These are phyloP conservation scores for Hemileccinum impolitum DNA, from an alignment of 768 basidiomycete species.

Conservation along the genomic window DNA sequence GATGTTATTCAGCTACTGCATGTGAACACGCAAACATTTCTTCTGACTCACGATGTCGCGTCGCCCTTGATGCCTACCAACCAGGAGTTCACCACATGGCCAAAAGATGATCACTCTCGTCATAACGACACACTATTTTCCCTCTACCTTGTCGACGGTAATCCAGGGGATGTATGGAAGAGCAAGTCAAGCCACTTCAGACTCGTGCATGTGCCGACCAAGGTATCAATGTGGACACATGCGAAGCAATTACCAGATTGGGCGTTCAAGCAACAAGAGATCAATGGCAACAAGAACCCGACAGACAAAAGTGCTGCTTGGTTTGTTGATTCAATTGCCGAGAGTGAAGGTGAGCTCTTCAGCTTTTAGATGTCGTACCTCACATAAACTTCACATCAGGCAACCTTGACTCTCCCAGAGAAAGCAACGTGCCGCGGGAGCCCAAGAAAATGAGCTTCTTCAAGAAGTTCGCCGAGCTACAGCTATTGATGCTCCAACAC, in stretches of 20 bases:
- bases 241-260: constrained; percentile 84
- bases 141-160: constrained; percentile 66
- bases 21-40: constrained; percentile 73
- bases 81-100: constrained; percentile 95
- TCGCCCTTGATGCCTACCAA: constrained; percentile 97
- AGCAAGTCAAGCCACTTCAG: constrained; percentile 93
- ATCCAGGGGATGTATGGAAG: constrained; percentile 82
- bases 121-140: constrained; percentile 90
- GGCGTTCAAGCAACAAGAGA: constrained; percentile 96
- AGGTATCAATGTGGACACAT: constrained; percentile 94
- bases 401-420: constrained; percentile 49
- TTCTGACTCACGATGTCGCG: constrained; percentile 96
- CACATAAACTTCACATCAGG: constrained; percentile 42
- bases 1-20: constrained; percentile 90
- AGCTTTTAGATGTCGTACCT: constrained; percentile 1
- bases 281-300: constrained; percentile 95
- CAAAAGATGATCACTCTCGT: constrained; percentile 70
- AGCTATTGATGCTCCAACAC: constrained; percentile 95
- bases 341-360: constrained; percentile 58
- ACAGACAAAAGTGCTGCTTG: constrained; percentile 80
- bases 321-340: constrained; percentile 82
- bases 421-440: constrained; percentile 49
- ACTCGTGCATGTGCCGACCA: constrained; percentile 84
- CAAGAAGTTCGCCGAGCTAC: constrained; percentile 90
- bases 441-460: constrained; percentile 89